Evolutionary conservation across 2,329 filamentous ascomycete species (phyloP), one percentile per base, ranked within the genome.

Genomic region (Hymenoscyphus albidus): DNA sequence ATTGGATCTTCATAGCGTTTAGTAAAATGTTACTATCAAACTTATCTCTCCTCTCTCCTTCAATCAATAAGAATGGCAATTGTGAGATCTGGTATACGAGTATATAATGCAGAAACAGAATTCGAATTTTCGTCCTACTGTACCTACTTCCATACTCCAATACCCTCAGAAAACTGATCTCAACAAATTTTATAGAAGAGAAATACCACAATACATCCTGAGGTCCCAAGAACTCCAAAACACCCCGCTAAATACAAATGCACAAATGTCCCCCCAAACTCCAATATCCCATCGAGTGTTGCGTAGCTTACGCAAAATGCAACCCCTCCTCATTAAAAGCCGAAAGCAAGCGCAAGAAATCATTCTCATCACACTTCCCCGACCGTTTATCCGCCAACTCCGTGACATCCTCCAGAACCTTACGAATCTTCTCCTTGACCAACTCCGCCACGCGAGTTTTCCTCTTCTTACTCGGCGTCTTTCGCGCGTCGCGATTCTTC

Each of bases 271-370:
- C 38, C 12, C 42, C 13, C 32, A 58, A 22, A 42, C 35, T 31
- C 39, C 18, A 38, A 54, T 54, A 51, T n/a, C 1, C 40, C 40
- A 55, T n/a, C 48, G 5, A 35, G 14, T 48, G 16, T 27, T 58
- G 6, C 2, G 3, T 13, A 14, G 31, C 27, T 73, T 65, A 75
- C 61, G 73, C 70, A 67, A 98, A 98, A 79, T 97, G 94, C 65
- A 98, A 94, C 35, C 92, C 92, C 76, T 96, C 92, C 70, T 92
- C 86, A 76, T 97, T 97, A 77, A 97, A 97, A 1, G 90, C 89
- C 70, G 82, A 83, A 48, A 97, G 78, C 69, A 97, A 77, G 71
- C 88, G 88, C 75, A 99, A 78, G 75, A 97, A 98, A 73, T 97
- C 93, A 61, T 90, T 93, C 79, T 98, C 92, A 74, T 97, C 93